phyloP scores from a whole-genome alignment of 2,329 filamentous ascomycete species.

The Sporothrix luriei region DNA sequence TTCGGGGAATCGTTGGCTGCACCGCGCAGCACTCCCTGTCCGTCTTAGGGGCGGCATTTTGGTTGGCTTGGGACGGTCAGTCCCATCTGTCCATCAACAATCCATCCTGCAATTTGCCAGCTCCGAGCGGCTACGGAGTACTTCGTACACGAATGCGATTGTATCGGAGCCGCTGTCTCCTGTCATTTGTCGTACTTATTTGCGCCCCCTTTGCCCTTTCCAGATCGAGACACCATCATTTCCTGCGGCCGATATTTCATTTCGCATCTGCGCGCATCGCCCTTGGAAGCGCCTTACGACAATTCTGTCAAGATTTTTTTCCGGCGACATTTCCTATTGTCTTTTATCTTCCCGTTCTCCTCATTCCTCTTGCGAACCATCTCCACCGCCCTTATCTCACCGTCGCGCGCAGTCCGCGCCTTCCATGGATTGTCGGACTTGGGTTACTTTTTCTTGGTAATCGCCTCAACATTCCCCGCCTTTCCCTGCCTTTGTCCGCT shows the following conservation, averaged over 20 bases:
- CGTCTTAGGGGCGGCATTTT: not conserved
- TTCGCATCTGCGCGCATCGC: conserved; percentile 11
- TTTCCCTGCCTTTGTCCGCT: conserved; percentile 21
- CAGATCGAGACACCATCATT: conserved; percentile 5
- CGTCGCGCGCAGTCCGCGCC: conserved; percentile 20
- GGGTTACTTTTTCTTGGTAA: conserved; percentile 21
- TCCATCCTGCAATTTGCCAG: conserved; percentile 1
- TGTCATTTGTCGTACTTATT: not conserved
- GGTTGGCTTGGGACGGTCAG: not conserved
- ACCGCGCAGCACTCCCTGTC: conserved; percentile 17
- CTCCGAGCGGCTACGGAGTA: conserved; percentile 25
- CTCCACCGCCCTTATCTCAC: conserved; percentile 24
- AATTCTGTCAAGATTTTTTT: not conserved
- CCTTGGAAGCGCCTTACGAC: not conserved
- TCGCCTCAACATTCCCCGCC: conserved; percentile 23
- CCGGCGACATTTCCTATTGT: not conserved
- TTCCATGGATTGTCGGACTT: conserved; percentile 11
- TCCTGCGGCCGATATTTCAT: not conserved
- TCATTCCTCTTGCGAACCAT: not conserved
- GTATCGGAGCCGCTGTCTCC: not conserved
- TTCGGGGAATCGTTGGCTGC: not conserved
- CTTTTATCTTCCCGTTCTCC: not conserved
- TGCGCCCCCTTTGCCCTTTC: not conserved
- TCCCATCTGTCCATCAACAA: too few relatives aligned
- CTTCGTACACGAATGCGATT: not conserved